Percentiles rank a stretch among this genome's conserved stretches.
phyloP scores from a whole-genome alignment of 2,329 filamentous ascomycete species.

The Trichoderma sp. region DNA sequence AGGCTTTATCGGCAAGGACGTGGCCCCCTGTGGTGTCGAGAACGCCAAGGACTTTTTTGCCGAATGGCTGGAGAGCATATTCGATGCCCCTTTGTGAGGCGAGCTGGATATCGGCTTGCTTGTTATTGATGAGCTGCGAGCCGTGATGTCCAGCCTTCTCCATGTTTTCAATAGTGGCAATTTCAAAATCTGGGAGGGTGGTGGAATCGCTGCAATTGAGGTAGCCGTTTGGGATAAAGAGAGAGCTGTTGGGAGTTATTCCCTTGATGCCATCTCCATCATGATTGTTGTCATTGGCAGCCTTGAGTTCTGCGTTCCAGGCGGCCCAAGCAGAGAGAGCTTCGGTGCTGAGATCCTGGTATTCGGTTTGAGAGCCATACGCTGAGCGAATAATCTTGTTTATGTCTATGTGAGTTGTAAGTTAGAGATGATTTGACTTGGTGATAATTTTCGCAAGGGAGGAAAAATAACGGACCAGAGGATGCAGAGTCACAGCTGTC shows the following conservation, averaged over 20 bases:
- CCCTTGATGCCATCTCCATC: background rate
- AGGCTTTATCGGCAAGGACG: slow-evolving; percentile 46
- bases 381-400: slow-evolving; percentile 41
- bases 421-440: background rate
- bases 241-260: slow-evolving; percentile 4
- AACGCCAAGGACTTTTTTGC: slow-evolving; percentile 35
- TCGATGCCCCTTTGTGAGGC: slow-evolving; percentile 32
- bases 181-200: slow-evolving; percentile 35
- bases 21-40: slow-evolving; percentile 48
- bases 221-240: slow-evolving; percentile 41
- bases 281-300: slow-evolving; percentile 20
- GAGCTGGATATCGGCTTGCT: slow-evolving; percentile 28
- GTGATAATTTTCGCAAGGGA: too few species aligned
- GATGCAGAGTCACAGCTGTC: slow-evolving; percentile 44
- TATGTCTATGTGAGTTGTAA: slow-evolving; percentile 28
- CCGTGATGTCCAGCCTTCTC: slow-evolving; percentile 33
- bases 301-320: slow-evolving; percentile 44
- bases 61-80: slow-evolving; percentile 40
- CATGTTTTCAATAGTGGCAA: slow-evolving; percentile 37
- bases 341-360: slow-evolving; percentile 45
- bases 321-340: slow-evolving; percentile 41
- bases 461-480: slow-evolving; percentile 31
- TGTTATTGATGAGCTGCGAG: slow-evolving; percentile 36
- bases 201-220: slow-evolving; percentile 29
- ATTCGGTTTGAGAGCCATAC: slow-evolving; percentile 43